Evolutionary conservation across 306 rosid species (phyloP), one percentile per base, ranked within the genome.

Genomic region (Dalbergia cultrata): DNA sequence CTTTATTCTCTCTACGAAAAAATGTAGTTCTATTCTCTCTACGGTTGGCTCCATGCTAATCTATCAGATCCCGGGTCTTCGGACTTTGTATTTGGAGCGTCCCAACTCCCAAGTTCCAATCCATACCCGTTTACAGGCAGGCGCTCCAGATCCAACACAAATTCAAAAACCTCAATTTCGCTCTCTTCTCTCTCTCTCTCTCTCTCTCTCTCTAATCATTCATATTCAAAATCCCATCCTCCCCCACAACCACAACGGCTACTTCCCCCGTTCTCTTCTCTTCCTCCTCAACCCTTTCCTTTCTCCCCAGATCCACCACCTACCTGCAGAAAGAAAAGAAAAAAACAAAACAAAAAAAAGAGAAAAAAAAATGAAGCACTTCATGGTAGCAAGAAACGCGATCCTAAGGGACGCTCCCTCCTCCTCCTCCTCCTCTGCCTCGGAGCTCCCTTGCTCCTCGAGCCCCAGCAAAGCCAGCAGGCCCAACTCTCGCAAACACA

Each of bases 341-440:
- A 26, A 26, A 26, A 26, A n/a, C n/a, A n/a, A n/a, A n/a, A n/a
- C n/a, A n/a, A 1, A 2, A 26, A 26, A 26, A 26, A 26, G 31
- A 26, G n/a, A n/a, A n/a, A 54, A 19, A n/a, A 52, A 44, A 13
- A 88, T 92, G 97, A 90, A 94, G 91, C 92, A 86, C 82, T 89
- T 86, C 77, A 91, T 90, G 99, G 87, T 84, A 54, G 97, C 99
- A 80, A 90, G 90, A 84, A 91, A 74, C 77, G 50, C 89, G 6
- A 85, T 72, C 82, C 78, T 86, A 74, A 82, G 92, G 86, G 97
- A 96, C 58, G 35, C 41, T 37, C 7, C 41, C 41, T 37, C 41
- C 41, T 26, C 31, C 3, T 26, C 31, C 3, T 37, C 41, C 41
- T 37, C 41, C 41, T 26, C 31, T 2, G 1, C 31, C 3, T 37